Evolutionary conservation across 495 filamentous ascomycete genomes (phyloP).

Genomic region (Emericellopsis terricola): DNA sequence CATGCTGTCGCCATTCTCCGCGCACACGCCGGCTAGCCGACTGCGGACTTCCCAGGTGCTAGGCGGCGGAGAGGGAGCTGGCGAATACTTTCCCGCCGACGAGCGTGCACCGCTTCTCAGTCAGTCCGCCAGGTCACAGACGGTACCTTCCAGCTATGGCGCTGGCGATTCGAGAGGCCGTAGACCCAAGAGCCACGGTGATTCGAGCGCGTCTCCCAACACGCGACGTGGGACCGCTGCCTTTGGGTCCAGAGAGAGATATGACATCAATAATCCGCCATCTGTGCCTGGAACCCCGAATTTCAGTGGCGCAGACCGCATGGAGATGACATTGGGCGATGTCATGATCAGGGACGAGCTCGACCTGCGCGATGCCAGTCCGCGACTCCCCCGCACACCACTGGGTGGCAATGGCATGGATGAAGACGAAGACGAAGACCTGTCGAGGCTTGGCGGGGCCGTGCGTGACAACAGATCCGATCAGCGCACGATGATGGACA

Average conservation of each 20-base stretch:
- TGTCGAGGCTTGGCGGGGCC: not conserved
- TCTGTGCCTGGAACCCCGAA: conserved; percentile 70
- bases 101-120: conserved; percentile 44
- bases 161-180: conserved; percentile 12
- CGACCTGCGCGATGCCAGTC: not conserved
- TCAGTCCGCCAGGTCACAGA: conserved; percentile 7
- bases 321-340: conserved; percentile 57
- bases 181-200: conserved; percentile 14
- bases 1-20: conserved; percentile 11
- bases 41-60: conserved; percentile 8
- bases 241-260: conserved; percentile 23
- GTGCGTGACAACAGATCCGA: conserved; percentile 21
- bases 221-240: conserved; percentile 13
- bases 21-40: conserved; percentile 14
- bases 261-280: conserved; percentile 93
- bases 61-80: conserved; percentile 14
- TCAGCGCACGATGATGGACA: conserved; percentile 16
- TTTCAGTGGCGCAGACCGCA: conserved; percentile 26
- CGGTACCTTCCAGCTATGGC: conserved; percentile 13
- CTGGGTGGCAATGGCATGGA: conserved; percentile 3
- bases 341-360: conserved; percentile 49
- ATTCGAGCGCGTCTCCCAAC: conserved; percentile 22
- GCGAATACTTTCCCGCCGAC: conserved; percentile 18
- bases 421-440: conserved; percentile 3
- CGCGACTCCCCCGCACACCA: not conserved